phyloP scores from a whole-genome alignment of 2,329 filamentous ascomycete genomes.

The Rutstroemia sp. region DNA sequence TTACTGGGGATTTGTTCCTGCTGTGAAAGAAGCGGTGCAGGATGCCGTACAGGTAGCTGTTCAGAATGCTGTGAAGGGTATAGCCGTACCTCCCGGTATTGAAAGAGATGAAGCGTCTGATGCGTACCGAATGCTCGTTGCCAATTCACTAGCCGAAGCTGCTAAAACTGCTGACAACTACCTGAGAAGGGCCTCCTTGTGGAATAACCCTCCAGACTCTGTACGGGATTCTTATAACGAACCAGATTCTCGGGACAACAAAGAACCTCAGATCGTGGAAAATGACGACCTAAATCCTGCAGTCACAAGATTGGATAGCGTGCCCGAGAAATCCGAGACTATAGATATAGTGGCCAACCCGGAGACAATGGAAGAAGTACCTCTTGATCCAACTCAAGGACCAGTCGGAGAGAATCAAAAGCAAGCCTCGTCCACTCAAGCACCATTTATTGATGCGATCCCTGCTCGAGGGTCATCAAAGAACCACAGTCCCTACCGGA shows the following conservation, averaged over 20 bases:
- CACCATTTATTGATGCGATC: slow-evolving; percentile 1
- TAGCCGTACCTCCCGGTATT: slow-evolving; percentile 15
- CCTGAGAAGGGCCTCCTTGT: slow-evolving; percentile 17
- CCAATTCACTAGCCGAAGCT: slow-evolving; percentile 19
- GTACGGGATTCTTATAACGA: neutral
- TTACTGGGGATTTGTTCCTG: slow-evolving; percentile 27
- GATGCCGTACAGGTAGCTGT: slow-evolving; percentile 25
- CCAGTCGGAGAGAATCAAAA: slow-evolving; percentile 7
- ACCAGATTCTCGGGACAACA: neutral
- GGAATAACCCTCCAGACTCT: slow-evolving; percentile 8
- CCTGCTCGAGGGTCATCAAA: slow-evolving; percentile 16
- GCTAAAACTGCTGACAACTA: slow-evolving; percentile 22
- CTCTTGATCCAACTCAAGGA: slow-evolving; percentile 1
- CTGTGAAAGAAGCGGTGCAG: slow-evolving; percentile 23
- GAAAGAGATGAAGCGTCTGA: slow-evolving; percentile 16
- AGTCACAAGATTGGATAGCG: neutral
- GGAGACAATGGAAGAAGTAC: slow-evolving; percentile 7
- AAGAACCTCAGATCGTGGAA: neutral
- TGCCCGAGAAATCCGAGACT: neutral
- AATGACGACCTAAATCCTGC: neutral
- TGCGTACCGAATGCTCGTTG: slow-evolving; percentile 21
- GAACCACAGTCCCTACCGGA: slow-evolving; percentile 10
- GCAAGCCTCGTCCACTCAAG: slow-evolving; percentile 7
- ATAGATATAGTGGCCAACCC: neutral
- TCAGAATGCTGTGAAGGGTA: slow-evolving; percentile 20